A percentile compares a stretch with the other conserved stretches of the same genome.
phyloP scores from a whole-genome alignment of 495 filamentous ascomycete species.

The Penicillium paradoxum region DNA sequence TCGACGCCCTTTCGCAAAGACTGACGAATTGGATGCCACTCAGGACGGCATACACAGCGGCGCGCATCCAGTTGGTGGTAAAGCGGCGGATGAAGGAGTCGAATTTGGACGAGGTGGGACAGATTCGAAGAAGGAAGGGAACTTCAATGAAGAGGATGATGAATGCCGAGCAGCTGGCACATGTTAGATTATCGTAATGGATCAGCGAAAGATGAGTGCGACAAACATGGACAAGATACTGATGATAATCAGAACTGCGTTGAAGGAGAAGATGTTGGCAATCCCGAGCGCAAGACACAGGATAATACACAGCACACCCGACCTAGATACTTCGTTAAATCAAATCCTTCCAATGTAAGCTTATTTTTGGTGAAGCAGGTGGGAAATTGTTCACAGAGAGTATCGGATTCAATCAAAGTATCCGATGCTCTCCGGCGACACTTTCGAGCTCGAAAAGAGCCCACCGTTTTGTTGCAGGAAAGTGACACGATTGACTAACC shows the following conservation, averaged over 20 bases:
- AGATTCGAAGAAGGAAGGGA: constrained; percentile 93
- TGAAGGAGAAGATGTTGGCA: constrained; percentile 75
- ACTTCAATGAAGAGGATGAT: constrained; percentile 96
- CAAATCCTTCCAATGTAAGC: neutral
- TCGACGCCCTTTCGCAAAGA: constrained; percentile 52
- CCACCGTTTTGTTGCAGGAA: neutral
- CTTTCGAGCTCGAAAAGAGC: neutral
- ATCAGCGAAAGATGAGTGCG: neutral
- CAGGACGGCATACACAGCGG: constrained; percentile 80
- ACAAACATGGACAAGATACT: constrained; percentile 76
- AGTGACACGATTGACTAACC: constrained; percentile 55
- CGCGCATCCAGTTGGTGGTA: constrained; percentile 95
- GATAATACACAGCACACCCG: constrained; percentile 88
- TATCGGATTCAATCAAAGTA: neutral
- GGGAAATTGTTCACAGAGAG: neutral
- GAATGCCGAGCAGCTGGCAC: constrained; percentile 64
- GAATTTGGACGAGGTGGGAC: constrained; percentile 86
- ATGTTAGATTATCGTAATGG: constrained; percentile 10
- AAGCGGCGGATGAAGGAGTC: constrained; percentile 87
- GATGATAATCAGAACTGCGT: constrained; percentile 68
- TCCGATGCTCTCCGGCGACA: neutral
- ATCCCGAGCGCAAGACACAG: constrained; percentile 94
- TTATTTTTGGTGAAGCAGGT: neutral
- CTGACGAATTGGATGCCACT: constrained; percentile 79
- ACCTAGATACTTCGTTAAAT: constrained; percentile 52